A percentile compares a stretch with the other conserved stretches of the same genome.
Evolutionary conservation across 106 monocot species (phyloP).

Genomic region (Amphibolis antarctica): DNA sequence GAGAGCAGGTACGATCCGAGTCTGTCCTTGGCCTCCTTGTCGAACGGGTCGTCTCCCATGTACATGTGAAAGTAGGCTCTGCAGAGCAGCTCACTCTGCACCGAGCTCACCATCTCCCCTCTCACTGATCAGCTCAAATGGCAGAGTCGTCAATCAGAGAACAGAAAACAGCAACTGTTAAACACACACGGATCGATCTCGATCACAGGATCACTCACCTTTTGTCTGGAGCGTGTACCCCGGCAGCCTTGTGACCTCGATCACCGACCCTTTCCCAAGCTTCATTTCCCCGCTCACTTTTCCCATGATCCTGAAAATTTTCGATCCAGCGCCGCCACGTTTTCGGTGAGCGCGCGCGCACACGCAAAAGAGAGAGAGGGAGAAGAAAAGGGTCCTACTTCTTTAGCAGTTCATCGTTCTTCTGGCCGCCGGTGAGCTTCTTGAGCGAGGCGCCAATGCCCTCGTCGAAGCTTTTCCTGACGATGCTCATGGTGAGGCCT

Average conservation of each 20-base stretch:
- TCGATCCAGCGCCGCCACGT: neutral
- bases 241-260: slow-evolving; percentile 47
- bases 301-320: slow-evolving; percentile 41
- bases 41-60: slow-evolving; percentile 55
- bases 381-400: slow-evolving; percentile 21
- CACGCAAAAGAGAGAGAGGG: too few relatives aligned
- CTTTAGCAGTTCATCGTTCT: slow-evolving; percentile 33
- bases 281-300: slow-evolving; percentile 32
- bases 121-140: slow-evolving; percentile 28
- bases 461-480: slow-evolving; percentile 50
- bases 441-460: slow-evolving; percentile 36
- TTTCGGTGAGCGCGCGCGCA: too few relatives aligned
- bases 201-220: slow-evolving; percentile 26
- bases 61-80: slow-evolving; percentile 58
- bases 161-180: too few relatives aligned
- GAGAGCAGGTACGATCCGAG: slow-evolving; percentile 32
- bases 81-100: slow-evolving; percentile 48
- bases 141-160: neutral
- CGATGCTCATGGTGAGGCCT: slow-evolving; percentile 35
- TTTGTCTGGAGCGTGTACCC: slow-evolving; percentile 47
- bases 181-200: too few relatives aligned
- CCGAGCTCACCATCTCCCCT: slow-evolving; percentile 35
- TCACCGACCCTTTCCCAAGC: slow-evolving; percentile 33
- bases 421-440: slow-evolving; percentile 37
- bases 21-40: slow-evolving; percentile 45